phyloP scores from a whole-genome alignment of 345 rosid species.

The Salix caprea region DNA sequence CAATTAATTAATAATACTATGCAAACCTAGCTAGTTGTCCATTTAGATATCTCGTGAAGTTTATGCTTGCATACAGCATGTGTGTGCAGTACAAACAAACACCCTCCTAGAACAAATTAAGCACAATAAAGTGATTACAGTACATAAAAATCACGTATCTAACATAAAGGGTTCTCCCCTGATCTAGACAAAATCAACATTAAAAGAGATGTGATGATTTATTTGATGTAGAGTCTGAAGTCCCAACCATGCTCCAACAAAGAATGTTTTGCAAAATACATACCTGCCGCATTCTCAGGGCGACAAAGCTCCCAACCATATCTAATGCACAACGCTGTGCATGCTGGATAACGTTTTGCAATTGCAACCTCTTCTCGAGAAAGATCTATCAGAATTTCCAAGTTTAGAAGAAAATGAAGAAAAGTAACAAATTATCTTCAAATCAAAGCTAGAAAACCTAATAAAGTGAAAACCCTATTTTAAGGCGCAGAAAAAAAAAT shows the following conservation, averaged over 20 bases:
- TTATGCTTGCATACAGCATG: not conserved
- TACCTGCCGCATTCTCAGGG: conserved; percentile 84
- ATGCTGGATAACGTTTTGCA: conserved; percentile 85
- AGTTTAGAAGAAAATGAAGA: conserved; percentile 6
- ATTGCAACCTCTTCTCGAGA: conserved; percentile 76
- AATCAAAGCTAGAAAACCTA: not conserved
- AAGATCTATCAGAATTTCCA: conserved; percentile 54
- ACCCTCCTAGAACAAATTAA: not conserved
- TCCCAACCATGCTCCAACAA: not conserved
- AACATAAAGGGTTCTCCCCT: not conserved
- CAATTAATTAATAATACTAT: not conserved
- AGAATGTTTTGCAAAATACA: conserved; percentile 16
- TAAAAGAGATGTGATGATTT: not conserved
- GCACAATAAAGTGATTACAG: not conserved
- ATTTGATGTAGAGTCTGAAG: not conserved
- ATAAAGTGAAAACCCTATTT: conserved; percentile 1
- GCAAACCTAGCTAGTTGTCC: too few relatives aligned
- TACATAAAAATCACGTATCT: not conserved
- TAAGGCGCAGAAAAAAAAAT: not conserved
- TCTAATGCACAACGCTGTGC: conserved; percentile 78
- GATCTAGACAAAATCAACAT: not conserved
- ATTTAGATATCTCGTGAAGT: not conserved
- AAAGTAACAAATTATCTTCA: not conserved
- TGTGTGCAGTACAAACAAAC: not conserved
- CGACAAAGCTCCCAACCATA: conserved; percentile 96